These are phyloP conservation scores for Lablab purpureus DNA, from an alignment of 306 rosid genomes.

Conservation along the genomic window DNA sequence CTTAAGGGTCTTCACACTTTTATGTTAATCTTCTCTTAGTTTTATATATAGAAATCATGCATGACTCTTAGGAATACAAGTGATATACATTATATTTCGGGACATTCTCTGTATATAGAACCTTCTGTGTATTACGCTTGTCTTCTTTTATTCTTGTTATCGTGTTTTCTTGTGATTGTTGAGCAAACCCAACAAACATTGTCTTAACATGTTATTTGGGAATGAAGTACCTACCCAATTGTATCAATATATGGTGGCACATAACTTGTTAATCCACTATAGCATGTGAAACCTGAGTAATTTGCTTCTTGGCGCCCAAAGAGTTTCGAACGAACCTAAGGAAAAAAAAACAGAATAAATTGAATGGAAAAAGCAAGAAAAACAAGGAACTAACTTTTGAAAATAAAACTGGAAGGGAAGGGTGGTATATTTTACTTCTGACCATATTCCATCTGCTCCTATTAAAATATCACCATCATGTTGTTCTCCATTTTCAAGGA, in stretches of 20 bases:
- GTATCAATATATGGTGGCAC: constrained; percentile 53
- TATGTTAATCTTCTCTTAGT: too few species aligned
- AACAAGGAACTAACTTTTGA: not conserved
- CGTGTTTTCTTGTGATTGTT: too few species aligned
- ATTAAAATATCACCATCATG: constrained; percentile 55
- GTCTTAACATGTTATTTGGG: not conserved
- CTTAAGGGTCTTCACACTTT: too few species aligned
- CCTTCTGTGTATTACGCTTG: too few species aligned
- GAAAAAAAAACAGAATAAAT: constrained; percentile 25
- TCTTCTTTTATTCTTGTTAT: too few species aligned
- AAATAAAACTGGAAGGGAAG: constrained; percentile 36
- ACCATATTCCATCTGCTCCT: constrained; percentile 66
- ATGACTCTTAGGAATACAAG: too few species aligned
- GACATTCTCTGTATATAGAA: too few species aligned
- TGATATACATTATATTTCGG: too few species aligned
- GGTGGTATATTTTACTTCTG: constrained; percentile 52
- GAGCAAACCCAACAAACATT: too few species aligned
- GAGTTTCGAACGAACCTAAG: constrained; percentile 57
- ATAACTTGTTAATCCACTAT: constrained; percentile 56
- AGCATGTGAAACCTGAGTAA: constrained; percentile 57
- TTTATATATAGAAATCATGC: too few species aligned
- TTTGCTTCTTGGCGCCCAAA: constrained; percentile 54
- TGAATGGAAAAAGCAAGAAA: not conserved
- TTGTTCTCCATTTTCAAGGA: constrained; percentile 56
- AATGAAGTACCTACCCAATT: constrained; percentile 50